Evolutionary conservation across 441 rosid genomes (phyloP), one percentile per base, ranked within the genome.

Genomic region (Populus trichocarpa): DNA sequence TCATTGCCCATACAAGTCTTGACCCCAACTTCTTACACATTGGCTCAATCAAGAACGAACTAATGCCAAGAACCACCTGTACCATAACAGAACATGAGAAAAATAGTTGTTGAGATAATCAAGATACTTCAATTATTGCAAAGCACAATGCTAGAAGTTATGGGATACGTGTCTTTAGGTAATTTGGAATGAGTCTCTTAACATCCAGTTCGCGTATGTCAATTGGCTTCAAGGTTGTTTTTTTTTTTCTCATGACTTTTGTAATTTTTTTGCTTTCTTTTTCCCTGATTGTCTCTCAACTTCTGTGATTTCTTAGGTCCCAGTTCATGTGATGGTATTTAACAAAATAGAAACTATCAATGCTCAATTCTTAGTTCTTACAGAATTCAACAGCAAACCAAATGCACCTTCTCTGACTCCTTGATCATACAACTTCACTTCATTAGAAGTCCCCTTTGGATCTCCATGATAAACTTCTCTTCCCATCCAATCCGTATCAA

Each of bases 401-500:
- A 96, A 89, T 83, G 99, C 97, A 88, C 99, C 98, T 89, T 94
- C 93, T 83, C 98, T 89, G 81, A 92, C 97, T 73, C 98, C 99
- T 86, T 90, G 88, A 85, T 88, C 87, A 81, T 93, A 96, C 35
- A 92, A 89, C 76, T 87, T 83, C 25, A 88, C 88, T 79, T 81
- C 90, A 77, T 80, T 65, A 65, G 88, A 70, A 82, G 77, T 85
- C 76, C 96, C 96, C n/a, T 85, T 91, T 22, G 99, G 98, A 89
- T 96, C 82, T 57, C 98, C 99, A 77, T 91, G 97, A 84, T 94
- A 94, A 69, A 96, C 97, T 87, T 96, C 98, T 84, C 97, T 90
- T 63, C 99, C 99, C 99, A 96, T 96, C 99, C 99, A 96, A 85
- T 96, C 98, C 38, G 97, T 93, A 87, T 96, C 98, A 73, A 94